Evolutionary conservation across 1,139 yeast genomes (phyloP).

Genomic region (Lodderomyces margitis): DNA sequence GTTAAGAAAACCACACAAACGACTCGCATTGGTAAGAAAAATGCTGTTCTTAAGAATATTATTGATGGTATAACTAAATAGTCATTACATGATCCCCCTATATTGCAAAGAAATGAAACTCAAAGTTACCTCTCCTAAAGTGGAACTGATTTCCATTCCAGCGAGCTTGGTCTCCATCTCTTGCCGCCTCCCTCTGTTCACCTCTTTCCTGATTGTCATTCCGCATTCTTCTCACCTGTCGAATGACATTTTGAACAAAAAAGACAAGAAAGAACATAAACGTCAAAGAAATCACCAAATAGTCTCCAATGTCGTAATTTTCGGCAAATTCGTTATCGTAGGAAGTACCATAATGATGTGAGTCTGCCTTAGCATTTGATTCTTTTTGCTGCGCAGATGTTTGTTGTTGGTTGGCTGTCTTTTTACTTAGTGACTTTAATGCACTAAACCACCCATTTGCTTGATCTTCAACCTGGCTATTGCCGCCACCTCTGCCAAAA

Average conservation of each 20-base stretch:
- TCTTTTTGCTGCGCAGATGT: slow-evolving; percentile 17
- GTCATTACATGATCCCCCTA: slow-evolving; percentile 16
- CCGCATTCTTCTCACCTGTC: slow-evolving; percentile 28
- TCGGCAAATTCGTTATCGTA: slow-evolving; percentile 17
- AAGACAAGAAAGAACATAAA: slow-evolving; percentile 29
- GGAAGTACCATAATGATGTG: slow-evolving; percentile 36
- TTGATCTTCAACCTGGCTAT: slow-evolving; percentile 4
- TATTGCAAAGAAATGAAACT: slow-evolving; percentile 40
- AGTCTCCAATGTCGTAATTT: slow-evolving; percentile 34
- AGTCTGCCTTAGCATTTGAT: slow-evolving; percentile 25
- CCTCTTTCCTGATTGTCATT: slow-evolving; percentile 10
- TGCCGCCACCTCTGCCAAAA: slow-evolving; percentile 23
- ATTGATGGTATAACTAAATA: slow-evolving; percentile 18
- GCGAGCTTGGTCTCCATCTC: slow-evolving; percentile 9
- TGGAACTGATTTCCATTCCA: slow-evolving; percentile 15
- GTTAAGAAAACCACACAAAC: slow-evolving; percentile 3
- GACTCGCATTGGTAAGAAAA: slow-evolving; percentile 17
- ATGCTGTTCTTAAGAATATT: slow-evolving; percentile 26
- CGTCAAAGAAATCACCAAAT: slow-evolving; percentile 31
- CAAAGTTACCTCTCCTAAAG: slow-evolving; percentile 33
- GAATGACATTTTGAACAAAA: slow-evolving; percentile 28
- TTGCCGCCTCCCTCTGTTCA: slow-evolving; percentile 10
- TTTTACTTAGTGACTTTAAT: slow-evolving; percentile 28
- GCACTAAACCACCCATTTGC: slow-evolving; percentile 33
- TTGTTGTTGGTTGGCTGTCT: slow-evolving; percentile 13